Evolutionary conservation across 345 rosid species (phyloP).

Genomic region (Mallotus nudiflorus): DNA sequence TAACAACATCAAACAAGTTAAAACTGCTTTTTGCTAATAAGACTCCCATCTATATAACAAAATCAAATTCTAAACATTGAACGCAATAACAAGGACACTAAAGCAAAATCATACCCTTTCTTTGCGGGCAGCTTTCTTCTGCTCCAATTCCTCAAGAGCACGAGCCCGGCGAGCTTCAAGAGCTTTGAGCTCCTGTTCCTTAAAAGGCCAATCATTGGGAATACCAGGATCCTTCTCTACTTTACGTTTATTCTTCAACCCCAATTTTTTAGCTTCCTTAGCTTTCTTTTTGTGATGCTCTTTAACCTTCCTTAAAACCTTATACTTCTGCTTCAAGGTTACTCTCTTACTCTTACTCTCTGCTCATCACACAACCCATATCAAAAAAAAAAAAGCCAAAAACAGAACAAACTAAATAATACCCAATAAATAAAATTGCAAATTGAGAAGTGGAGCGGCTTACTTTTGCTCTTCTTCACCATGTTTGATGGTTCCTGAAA

Average conservation of each 20-base stretch:
- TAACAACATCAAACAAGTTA: no score
- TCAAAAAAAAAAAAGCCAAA: background rate
- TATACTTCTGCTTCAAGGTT: conserved; percentile 74
- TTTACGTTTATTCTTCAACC: conserved; percentile 49
- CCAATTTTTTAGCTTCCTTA: conserved; percentile 86
- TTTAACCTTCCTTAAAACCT: conserved; percentile 84
- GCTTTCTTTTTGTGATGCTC: conserved; percentile 97
- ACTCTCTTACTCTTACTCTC: conserved; percentile 98
- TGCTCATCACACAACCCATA: conserved; percentile 24
- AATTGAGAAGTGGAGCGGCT: conserved; percentile 25
- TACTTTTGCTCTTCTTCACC: conserved; percentile 89
- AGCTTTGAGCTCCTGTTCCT: conserved; percentile 95
- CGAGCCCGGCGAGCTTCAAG: conserved; percentile 88
- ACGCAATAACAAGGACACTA: background rate
- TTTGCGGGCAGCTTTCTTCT: conserved; percentile 81
- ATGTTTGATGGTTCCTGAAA: conserved; percentile 24
- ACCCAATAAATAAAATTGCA: background rate
- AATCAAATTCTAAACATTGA: background rate
- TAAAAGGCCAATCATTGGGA: conserved; percentile 97
- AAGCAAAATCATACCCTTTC: conserved; percentile 61
- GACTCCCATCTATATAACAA: background rate
- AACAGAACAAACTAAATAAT: background rate
- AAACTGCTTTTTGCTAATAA: no score
- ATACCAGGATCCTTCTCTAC: conserved; percentile 96
- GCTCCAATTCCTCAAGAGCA: conserved; percentile 79